Percentiles rank a stretch among this genome's conserved stretches.
Conservation (phyloP, 108 stramenopile genomes). For the Fragilariopsis cylindrus region DNA sequence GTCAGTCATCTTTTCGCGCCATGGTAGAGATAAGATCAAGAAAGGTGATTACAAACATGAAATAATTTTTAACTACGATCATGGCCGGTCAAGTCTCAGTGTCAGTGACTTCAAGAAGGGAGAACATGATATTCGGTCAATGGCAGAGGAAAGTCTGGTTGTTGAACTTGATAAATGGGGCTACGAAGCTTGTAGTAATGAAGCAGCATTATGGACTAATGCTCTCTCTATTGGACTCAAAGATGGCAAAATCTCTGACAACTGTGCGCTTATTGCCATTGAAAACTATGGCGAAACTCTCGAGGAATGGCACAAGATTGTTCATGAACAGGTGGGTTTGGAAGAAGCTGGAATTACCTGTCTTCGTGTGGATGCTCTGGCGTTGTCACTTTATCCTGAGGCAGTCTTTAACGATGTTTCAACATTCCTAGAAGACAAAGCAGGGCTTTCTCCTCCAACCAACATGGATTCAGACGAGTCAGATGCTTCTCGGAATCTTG, state of each 20-base stretch:
- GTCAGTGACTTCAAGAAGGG: constrained; percentile 1
- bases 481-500: background rate
- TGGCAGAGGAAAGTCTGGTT: constrained; percentile 6
- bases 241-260: background rate
- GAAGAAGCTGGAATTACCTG: constrained; percentile 22
- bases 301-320: constrained; percentile 24
- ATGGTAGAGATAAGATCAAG: constrained; percentile 1
- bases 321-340: constrained; percentile 15
- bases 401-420: constrained; percentile 7
- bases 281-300: constrained; percentile 13
- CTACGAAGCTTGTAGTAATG: background rate
- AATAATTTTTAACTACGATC: constrained; percentile 2
- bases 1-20: background rate
- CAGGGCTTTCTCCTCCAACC: background rate
- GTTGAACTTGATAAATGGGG: background rate
- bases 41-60: constrained; percentile 1
- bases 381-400: constrained; percentile 1
- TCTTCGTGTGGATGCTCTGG: constrained; percentile 17
- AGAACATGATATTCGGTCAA: constrained; percentile 1
- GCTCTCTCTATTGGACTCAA: background rate
- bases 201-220: background rate
- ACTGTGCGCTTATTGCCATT: constrained; percentile 9
- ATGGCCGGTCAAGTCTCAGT: background rate
- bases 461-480: background rate
- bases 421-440: background rate